These are phyloP conservation scores for Scenedesmus sp. DNA, from an alignment of 163 green algal species.

Conservation along the genomic window DNA sequence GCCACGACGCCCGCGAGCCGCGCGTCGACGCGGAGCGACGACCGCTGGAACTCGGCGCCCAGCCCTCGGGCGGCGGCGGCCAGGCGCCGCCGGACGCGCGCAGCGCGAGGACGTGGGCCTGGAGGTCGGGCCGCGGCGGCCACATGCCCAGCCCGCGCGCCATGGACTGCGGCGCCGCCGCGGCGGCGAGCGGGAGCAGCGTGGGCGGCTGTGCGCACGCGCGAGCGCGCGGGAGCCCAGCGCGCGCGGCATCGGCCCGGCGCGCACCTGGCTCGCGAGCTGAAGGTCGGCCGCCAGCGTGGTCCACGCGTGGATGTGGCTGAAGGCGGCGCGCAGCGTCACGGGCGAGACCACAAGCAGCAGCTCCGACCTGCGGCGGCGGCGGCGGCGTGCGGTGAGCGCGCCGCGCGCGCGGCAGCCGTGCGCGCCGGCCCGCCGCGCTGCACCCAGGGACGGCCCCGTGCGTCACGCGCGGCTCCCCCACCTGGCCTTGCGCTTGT, in stretches of 20 bases:
- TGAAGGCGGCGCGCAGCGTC: slow-evolving; percentile 67
- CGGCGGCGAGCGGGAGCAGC: too few relatives aligned
- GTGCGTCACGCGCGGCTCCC: neutral
- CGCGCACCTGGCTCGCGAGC: slow-evolving; percentile 13
- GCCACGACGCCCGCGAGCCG: slow-evolving; percentile 57
- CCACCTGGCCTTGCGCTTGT: slow-evolving; percentile 40
- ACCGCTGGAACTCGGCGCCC: slow-evolving; percentile 63
- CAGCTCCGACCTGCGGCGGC: slow-evolving; percentile 24
- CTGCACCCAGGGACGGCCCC: neutral
- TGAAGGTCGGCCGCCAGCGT: slow-evolving; percentile 24
- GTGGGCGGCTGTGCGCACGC: too few relatives aligned
- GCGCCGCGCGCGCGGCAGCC: neutral
- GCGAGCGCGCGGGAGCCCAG: too few relatives aligned
- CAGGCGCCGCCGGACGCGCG: slow-evolving; percentile 12
- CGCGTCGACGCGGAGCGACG: slow-evolving; percentile 54
- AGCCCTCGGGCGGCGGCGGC: slow-evolving; percentile 15
- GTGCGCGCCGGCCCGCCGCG: neutral
- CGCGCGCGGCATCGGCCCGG: too few relatives aligned
- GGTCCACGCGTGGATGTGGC: slow-evolving; percentile 69
- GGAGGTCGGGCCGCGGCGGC: slow-evolving; percentile 24
- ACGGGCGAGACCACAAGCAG: slow-evolving; percentile 2
- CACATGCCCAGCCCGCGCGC: slow-evolving; percentile 40
- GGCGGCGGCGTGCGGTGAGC: neutral
- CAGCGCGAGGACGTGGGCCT: slow-evolving; percentile 5
- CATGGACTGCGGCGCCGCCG: slow-evolving; percentile 14